Evolutionary conservation across 2,329 filamentous ascomycete species (phyloP), one percentile per base, ranked within the genome.

Genomic region (Colletotrichum salicis): DNA sequence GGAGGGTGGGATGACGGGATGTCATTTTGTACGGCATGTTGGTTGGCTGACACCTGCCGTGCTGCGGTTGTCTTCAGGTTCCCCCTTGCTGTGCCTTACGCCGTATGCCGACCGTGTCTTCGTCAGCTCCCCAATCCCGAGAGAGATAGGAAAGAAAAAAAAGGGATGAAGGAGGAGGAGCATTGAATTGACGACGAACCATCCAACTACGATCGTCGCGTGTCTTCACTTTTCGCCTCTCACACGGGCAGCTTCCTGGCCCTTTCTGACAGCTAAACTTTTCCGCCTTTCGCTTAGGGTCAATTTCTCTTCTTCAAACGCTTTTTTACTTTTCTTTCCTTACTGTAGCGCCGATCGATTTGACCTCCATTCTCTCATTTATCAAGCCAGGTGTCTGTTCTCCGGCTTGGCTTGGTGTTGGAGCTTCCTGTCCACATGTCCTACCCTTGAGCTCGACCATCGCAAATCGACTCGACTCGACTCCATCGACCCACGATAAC

Each of bases 361-460:
- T 45, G 19, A 52, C 41, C 19, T 7, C 52, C 52, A 45, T 63
- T 27, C 10, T n/a, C 51, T 19, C 12, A 22, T 48, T 48, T n/a
- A 15, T 51, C 27, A 55, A 58, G 22, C 29, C 52, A 19, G 41
- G 37, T 54, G 31, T 29, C 22, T 19, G 13, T 41, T 56, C n/a
- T 52, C 68, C 56, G 64, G 37, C 41, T 68, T 71, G 58, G 65
- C 69, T 48, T 55, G 48, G 33, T 60, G 19, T 35, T 10, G 35
- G 59, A 64, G 59, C 65, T 69, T 27, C 35, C 65, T 64, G 12
- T 55, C 59, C 29, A 66, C 62, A 72, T 66, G 67, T 63, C 52
- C 41, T 59, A 56, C 62, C 58, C 57, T 51, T 60, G 51, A 64
- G 60, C 66, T 58, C 54, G 27, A 37, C 31, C 60, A 63, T 10